Percentiles rank a stretch among this genome's conserved stretches.
Conservation (phyloP, 2,329 filamentous ascomycete species). For the Pleoardoris graminearum region DNA sequence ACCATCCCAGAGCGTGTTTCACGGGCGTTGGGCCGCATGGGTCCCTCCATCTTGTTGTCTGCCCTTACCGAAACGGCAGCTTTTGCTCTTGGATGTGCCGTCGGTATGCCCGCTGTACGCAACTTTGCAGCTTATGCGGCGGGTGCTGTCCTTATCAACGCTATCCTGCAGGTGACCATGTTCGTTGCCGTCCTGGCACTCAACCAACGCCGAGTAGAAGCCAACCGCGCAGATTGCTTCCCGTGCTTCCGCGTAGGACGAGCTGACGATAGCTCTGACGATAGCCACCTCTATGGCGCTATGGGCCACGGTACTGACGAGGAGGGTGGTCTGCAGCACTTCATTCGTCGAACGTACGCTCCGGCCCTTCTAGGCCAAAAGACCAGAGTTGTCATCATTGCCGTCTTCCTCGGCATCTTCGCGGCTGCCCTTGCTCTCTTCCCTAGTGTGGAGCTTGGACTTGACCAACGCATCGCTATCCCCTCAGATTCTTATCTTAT, state of each 20-base stretch:
- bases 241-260: constrained; percentile 83
- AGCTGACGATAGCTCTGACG: constrained; percentile 69
- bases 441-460: constrained; percentile 79
- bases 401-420: constrained; percentile 84
- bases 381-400: constrained; percentile 74
- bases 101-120: constrained; percentile 95
- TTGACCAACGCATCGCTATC: constrained; percentile 93
- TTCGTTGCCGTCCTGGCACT: constrained; percentile 89
- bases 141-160: constrained; percentile 95
- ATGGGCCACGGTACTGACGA: constrained; percentile 75
- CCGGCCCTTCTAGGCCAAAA: constrained; percentile 78
- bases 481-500: constrained; percentile 94
- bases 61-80: constrained; percentile 93
- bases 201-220: constrained; percentile 89
- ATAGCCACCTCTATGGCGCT: constrained; percentile 66
- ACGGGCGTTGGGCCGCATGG: constrained; percentile 90
- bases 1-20: constrained; percentile 84
- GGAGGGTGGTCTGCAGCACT: constrained; percentile 79
- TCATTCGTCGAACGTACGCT: constrained; percentile 90
- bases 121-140: constrained; percentile 98
- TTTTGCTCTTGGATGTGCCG: constrained; percentile 88
- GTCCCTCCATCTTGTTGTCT: constrained; percentile 92
- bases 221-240: constrained; percentile 85
- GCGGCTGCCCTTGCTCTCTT: constrained; percentile 82
- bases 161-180: constrained; percentile 94